Evolutionary conservation across 2,329 filamentous ascomycete genomes (phyloP).

Genomic region (Lecanicillium sp.): DNA sequence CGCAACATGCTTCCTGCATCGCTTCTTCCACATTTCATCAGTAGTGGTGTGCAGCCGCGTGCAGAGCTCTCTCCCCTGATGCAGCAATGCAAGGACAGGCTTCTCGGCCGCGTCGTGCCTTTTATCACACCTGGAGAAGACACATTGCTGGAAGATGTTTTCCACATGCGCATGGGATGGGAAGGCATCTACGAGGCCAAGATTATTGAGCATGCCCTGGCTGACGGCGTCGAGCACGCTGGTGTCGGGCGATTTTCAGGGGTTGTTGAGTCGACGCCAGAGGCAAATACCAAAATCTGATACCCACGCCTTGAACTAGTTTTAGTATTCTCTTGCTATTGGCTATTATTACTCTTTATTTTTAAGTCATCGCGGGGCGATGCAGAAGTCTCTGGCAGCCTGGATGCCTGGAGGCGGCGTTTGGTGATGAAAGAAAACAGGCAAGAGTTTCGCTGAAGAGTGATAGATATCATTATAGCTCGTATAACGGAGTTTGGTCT

Average conservation of each 20-base stretch:
- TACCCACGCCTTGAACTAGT: no score
- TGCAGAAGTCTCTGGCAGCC: no score
- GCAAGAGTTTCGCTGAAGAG: no score
- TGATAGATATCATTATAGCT: no score
- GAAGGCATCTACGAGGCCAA: constrained; percentile 21
- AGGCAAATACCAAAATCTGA: not conserved
- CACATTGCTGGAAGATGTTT: constrained; percentile 19
- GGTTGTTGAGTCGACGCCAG: not conserved
- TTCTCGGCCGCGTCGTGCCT: constrained; percentile 27
- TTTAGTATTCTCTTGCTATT: no score
- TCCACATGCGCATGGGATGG: constrained; percentile 31
- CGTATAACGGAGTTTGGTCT: no score
- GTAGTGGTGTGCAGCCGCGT: constrained; percentile 12
- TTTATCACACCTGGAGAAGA: constrained; percentile 21
- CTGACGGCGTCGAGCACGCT: constrained; percentile 26
- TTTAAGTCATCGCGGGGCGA: no score
- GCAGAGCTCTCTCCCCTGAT: constrained; percentile 18
- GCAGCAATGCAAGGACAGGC: constrained; percentile 27
- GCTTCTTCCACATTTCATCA: no score
- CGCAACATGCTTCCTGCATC: constrained; percentile 21
- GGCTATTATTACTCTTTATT: no score
- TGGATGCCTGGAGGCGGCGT: no score
- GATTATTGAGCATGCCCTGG: constrained; percentile 22
- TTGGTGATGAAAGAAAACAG: no score
- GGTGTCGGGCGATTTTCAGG: constrained; percentile 22